Conservation (phyloP, 192 early-diverging fungal species). For the Umbelopsis isabellina region DNA sequence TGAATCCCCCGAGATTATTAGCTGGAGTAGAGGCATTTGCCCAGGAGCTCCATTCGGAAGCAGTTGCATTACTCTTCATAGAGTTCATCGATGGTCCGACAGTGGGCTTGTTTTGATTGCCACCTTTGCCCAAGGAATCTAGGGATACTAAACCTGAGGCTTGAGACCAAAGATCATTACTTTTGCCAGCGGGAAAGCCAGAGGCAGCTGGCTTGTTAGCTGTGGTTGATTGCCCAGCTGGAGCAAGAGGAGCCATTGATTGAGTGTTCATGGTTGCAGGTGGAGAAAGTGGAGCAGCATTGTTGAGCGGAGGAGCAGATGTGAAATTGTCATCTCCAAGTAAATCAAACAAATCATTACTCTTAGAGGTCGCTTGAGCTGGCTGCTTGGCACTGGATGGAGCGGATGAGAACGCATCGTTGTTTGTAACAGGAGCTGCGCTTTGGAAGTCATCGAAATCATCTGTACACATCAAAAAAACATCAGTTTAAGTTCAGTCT, state of each 20-base stretch:
- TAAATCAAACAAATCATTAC: constrained; percentile 35
- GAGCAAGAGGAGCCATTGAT: not conserved
- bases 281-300: constrained; percentile 11
- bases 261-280: constrained; percentile 14
- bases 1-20: not conserved
- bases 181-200: constrained; percentile 17
- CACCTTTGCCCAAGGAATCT: constrained; percentile 69
- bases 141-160: constrained; percentile 69
- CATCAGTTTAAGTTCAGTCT: not conserved
- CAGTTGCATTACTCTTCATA: constrained; percentile 35
- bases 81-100: constrained; percentile 64
- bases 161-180: constrained; percentile 55
- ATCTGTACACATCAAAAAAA: constrained; percentile 37
- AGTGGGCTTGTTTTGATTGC: constrained; percentile 42
- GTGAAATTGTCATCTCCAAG: constrained; percentile 31
- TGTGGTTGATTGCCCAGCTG: not conserved
- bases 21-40: constrained; percentile 10
- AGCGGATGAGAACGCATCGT: constrained; percentile 28
- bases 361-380: constrained; percentile 28
- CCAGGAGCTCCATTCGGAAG: constrained; percentile 39
- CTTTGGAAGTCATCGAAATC: constrained; percentile 75
- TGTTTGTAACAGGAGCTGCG: constrained; percentile 39
- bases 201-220: constrained; percentile 11
- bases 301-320: not conserved
- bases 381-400: constrained; percentile 30